Conservation (phyloP, 371 early-diverging fungal genomes). For the Ecytonucleospora hepatopenaei region DNA sequence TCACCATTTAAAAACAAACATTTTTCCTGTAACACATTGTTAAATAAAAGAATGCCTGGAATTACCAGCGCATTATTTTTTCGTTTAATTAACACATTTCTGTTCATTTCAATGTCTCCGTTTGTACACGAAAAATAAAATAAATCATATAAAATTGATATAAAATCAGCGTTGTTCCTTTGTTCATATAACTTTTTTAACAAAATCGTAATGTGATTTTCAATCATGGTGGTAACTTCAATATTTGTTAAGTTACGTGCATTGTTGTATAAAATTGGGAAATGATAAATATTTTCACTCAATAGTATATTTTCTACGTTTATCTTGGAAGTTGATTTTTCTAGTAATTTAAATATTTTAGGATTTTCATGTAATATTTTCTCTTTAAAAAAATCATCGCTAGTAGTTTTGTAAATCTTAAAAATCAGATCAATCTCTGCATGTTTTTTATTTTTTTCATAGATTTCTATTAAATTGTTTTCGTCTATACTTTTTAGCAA, state of each 20-base stretch:
- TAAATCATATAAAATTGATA: slow-evolving; percentile 9
- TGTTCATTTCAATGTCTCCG: slow-evolving; percentile 6
- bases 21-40: not conserved
- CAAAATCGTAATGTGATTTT: slow-evolving; percentile 22
- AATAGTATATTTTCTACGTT: slow-evolving; percentile 9
- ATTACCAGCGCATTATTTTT: not conserved
- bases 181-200: not conserved
- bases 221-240: slow-evolving; percentile 9
- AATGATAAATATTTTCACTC: slow-evolving; percentile 5
- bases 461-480: slow-evolving; percentile 28
- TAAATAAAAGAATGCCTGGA: not conserved
- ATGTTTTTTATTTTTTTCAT: slow-evolving; percentile 20
- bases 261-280: slow-evolving; percentile 16
- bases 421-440: not conserved
- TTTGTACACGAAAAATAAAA: slow-evolving; percentile 1
- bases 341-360: slow-evolving; percentile 6
- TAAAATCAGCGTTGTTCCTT: no score
- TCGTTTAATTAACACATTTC: slow-evolving; percentile 4
- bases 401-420: slow-evolving; percentile 1
- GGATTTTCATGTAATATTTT: slow-evolving; percentile 35
- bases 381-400: slow-evolving; percentile 9
- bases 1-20: not conserved
- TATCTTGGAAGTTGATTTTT: slow-evolving; percentile 6
- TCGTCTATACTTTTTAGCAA: slow-evolving; percentile 18
- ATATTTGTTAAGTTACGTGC: not conserved